Base-by-base conservation (phyloP, 177 flowering plant species). In the Vitis hybrid region DNA sequence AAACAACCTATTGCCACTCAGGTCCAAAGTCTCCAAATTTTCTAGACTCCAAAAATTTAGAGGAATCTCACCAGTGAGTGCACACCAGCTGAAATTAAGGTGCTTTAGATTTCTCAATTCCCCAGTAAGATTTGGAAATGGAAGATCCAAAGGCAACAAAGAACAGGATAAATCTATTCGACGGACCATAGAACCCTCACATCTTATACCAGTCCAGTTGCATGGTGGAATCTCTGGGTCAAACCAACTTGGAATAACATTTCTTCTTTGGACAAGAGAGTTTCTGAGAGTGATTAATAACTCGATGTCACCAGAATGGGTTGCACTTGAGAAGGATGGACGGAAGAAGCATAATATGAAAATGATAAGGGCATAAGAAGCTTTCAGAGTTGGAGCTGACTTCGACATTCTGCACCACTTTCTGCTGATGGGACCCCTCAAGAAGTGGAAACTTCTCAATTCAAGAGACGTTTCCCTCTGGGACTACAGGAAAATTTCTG, bases 151-250 rank as follows among this genome's bases (percentile, higher is more conserved):
- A 13, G 83, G 83, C 55, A 71, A 69, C 5, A 9, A 1, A 3
- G 56, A 56, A 56, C 74, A 78, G 1, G 84, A 72, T 24, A 86
- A 64, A 68, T 84, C 76, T 65, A 87, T 73, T 16, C 63, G 62
- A 21, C 18, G 13, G 16, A 86, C 86, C 19, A 52, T 16, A 16
- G 71, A 51, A 64, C 76, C 85, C 50, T 76, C 75, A 55, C 91
- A 87, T 59, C 60, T 66, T 67, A 87, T 71, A 4, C 91, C 89
- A 48, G 83, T 71, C 91, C 89, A 84, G 57, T 78, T 83, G 78
- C 91, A 87, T 35, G 88, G 87, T 62, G 77, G 70, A 9, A 75
- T 64, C 7, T 70, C 62, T 60, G 80, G 48, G 67, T 74, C 65
- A 66, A 79, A 82, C 91, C 89, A 84, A 71, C 78, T 86, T 2